These are phyloP conservation scores for Orbilia brochopaga DNA, from an alignment of 2,329 filamentous ascomycete species.

Conservation along the genomic window DNA sequence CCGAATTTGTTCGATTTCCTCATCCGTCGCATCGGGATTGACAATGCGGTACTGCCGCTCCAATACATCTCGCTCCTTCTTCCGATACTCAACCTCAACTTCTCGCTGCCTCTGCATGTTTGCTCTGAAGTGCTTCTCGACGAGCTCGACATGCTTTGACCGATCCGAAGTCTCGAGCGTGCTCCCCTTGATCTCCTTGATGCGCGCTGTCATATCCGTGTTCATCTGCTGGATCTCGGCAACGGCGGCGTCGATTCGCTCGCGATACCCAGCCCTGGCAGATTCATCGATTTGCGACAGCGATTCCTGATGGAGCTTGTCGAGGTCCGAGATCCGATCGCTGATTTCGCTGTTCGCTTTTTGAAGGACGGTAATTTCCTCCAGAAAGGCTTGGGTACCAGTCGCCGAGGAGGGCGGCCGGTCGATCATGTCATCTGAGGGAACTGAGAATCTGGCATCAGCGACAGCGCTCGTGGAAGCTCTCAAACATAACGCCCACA, in stretches of 20 bases:
- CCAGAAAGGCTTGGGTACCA: slow-evolving; percentile 24
- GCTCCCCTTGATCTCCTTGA: slow-evolving; percentile 81
- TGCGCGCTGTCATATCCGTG: slow-evolving; percentile 75
- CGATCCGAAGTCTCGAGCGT: slow-evolving; percentile 77
- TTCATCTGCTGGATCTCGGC: slow-evolving; percentile 83
- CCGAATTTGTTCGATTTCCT: slow-evolving; percentile 72
- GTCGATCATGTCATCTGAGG: background rate
- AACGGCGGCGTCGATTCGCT: slow-evolving; percentile 74
- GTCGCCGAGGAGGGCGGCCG: background rate
- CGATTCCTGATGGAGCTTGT: slow-evolving; percentile 71
- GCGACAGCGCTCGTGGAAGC: background rate
- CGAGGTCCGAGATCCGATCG: slow-evolving; percentile 72
- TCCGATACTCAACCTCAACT: slow-evolving; percentile 74
- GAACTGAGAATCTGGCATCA: background rate
- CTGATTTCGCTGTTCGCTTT: slow-evolving; percentile 63
- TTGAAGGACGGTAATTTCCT: slow-evolving; percentile 23
- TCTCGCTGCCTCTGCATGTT: slow-evolving; percentile 77
- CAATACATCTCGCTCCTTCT: slow-evolving; percentile 77
- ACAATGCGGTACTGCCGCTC: slow-evolving; percentile 80
- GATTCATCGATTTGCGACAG: slow-evolving; percentile 77
- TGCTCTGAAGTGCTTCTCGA: slow-evolving; percentile 78
- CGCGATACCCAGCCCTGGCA: slow-evolving; percentile 69
- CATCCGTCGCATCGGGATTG: slow-evolving; percentile 77
- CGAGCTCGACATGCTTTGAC: slow-evolving; percentile 77
- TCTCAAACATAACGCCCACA: background rate